Base-by-base conservation (phyloP, 2,329 filamentous ascomycete species). In the Ceratocystis destructans region DNA sequence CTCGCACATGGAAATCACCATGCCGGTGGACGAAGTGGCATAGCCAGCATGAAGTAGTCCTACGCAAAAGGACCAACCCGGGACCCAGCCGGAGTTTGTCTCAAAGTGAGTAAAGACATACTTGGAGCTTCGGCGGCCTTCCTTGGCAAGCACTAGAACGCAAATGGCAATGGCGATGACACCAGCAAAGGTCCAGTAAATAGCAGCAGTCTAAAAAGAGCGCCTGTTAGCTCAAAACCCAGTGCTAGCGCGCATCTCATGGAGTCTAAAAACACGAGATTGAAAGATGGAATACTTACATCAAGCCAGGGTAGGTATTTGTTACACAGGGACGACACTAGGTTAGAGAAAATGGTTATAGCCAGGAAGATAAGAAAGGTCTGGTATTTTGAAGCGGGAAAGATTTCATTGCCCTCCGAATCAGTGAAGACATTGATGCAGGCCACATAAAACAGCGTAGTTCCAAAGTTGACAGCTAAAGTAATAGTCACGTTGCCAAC, bases 401-500 rank as follows among this genome's bases (percentile, higher is more conserved):
- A 75, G 67, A 83, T 72, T 10, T 73, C 76, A 10, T 74, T 73
- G 55, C 77, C 80, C 5, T 75, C 73, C 45, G 75, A 73, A 2
- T 74, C 74, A 66, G 81, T 76, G 67, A 83, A 84, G 45, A 84
- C 79, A 67, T 83, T 82, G 73, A 84, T 72, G 71, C 80, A 82
- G 15, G 77, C 79, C 66, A 82, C 78, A 67, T 83, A 74, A 73
- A 84, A 81, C 70, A 90, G 83, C 0, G 85, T 87, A 2, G 88
- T 90, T 5, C 87, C 88, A 71, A 90, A 91, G 77, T 89, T 89
- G 73, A 90, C 87, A n/a, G 87, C 83, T n/a, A 90, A 79, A 0
- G 88, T 90, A 70, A 92, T 92, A 70, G 87, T 90, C 74, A 90
- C 87, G 76, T 91, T 91, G 67, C 89, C 89, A 64, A 90, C 84